phyloP scores from a whole-genome alignment of 352 stramenopile genomes.

The Globisporangium splendens region DNA sequence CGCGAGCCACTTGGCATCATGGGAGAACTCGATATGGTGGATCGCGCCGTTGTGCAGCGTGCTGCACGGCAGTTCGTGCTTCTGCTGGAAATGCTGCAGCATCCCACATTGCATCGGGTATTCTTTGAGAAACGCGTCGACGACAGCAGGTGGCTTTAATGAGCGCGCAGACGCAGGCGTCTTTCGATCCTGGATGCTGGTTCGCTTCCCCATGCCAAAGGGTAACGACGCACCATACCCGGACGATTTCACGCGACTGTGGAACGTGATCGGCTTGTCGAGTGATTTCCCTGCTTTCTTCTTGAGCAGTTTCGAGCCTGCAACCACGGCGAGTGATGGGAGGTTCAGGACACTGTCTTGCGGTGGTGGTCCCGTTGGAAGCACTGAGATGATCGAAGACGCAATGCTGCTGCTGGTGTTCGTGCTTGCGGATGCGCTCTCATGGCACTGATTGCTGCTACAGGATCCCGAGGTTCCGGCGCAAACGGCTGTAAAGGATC shows the following conservation, averaged over 20 bases:
- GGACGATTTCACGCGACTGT: conserved; percentile 73
- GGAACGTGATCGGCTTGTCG: conserved; percentile 83
- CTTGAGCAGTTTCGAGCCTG: conserved; percentile 10
- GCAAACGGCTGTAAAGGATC: conserved; percentile 32
- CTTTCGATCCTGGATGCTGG: conserved; percentile 24
- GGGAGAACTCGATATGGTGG: conserved; percentile 71
- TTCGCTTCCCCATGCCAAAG: conserved; percentile 27
- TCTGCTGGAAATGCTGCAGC: conserved; percentile 53
- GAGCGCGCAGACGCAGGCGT: conserved; percentile 2
- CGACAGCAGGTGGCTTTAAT: conserved; percentile 11
- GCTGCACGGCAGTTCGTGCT: conserved; percentile 46
- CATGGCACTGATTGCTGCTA: background rate
- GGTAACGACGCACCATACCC: conserved; percentile 53
- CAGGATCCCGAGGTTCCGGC: background rate
- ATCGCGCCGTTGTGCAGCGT: conserved; percentile 69
- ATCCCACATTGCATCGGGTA: conserved; percentile 63
- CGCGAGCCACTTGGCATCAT: conserved; percentile 69
- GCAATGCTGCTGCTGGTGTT: background rate
- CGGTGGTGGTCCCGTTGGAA: conserved; percentile 38
- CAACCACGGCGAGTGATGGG: conserved; percentile 28
- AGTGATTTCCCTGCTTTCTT: conserved; percentile 20
- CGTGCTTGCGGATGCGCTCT: no score
- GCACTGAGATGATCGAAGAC: conserved; percentile 34
- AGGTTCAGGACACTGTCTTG: conserved; percentile 57
- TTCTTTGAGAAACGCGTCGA: conserved; percentile 52